Conservation (phyloP, 2,329 filamentous ascomycete genomes). For the Emergomyces africanus region DNA sequence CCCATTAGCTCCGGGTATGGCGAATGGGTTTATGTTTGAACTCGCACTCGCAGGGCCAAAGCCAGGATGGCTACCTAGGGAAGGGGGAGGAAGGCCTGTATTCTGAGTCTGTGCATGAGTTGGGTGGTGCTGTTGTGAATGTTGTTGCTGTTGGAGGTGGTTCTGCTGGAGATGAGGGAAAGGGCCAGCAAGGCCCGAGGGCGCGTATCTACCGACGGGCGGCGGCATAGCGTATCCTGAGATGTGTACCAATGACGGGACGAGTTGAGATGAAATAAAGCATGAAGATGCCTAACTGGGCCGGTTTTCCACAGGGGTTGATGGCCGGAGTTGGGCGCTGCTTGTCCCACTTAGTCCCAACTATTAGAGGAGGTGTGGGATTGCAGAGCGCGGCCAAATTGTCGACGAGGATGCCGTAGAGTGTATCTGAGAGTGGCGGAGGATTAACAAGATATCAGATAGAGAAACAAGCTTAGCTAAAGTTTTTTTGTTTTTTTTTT, state of each 20-base stretch:
- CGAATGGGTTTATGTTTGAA: constrained; percentile 55
- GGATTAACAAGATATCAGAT: background rate
- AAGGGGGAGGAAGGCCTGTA: constrained; percentile 40
- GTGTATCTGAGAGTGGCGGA: background rate
- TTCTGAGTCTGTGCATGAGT: constrained; percentile 33
- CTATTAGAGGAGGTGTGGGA: no score
- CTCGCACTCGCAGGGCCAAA: constrained; percentile 54
- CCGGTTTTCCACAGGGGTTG: constrained; percentile 6
- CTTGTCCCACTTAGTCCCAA: background rate
- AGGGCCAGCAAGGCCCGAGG: constrained; percentile 45
- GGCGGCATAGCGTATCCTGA: constrained; percentile 41
- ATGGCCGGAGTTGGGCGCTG: background rate
- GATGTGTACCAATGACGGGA: constrained; percentile 9
- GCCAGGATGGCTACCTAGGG: constrained; percentile 52
- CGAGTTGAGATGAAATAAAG: constrained; percentile 9
- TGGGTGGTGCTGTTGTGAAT: constrained; percentile 32
- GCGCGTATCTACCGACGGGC: constrained; percentile 45
- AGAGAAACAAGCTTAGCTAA: background rate
- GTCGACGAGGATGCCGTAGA: background rate
- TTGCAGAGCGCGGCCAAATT: background rate
- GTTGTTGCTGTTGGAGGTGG: constrained; percentile 32
- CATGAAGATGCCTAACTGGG: constrained; percentile 12
- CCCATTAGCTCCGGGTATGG: constrained; percentile 40
- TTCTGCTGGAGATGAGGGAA: constrained; percentile 45
- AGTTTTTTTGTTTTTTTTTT: background rate